Percentiles rank a stretch among this genome's conserved stretches.
Conservation (phyloP, 306 rosid species). For the Phaseolus lunatus region DNA sequence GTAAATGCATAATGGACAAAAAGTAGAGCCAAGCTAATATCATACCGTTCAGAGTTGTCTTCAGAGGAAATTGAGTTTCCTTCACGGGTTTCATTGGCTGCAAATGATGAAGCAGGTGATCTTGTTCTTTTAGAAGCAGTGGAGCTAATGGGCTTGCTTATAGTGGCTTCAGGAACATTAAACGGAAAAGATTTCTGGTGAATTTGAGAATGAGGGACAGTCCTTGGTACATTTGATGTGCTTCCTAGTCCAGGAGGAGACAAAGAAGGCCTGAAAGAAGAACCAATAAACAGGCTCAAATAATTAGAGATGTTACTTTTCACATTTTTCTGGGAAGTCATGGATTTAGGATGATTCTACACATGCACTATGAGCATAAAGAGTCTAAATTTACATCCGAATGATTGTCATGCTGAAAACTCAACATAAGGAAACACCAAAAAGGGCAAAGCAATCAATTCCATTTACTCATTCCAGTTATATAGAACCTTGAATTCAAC, state of each 20-base stretch:
- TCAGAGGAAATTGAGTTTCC: constrained; percentile 55
- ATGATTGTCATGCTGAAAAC: neutral
- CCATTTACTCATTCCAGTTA: constrained; percentile 20
- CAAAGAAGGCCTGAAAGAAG: constrained; percentile 49
- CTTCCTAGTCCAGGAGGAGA: constrained; percentile 48
- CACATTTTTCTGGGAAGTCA: constrained; percentile 9
- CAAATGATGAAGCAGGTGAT: constrained; percentile 66
- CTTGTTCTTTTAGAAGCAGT: constrained; percentile 75
- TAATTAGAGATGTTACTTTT: constrained; percentile 16
- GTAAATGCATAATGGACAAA: constrained; percentile 19
- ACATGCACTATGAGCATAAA: neutral
- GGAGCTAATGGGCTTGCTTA: constrained; percentile 48
- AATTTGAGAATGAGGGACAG: constrained; percentile 41
- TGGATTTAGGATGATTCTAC: neutral
- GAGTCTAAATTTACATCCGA: constrained; percentile 5
- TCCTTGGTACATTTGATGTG: constrained; percentile 41
- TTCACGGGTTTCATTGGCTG: constrained; percentile 56
- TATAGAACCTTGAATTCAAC: constrained; percentile 14
- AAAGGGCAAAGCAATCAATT: constrained; percentile 38
- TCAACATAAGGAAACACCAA: constrained; percentile 4
- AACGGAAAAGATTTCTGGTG: constrained; percentile 32
- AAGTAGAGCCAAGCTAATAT: constrained; percentile 40
- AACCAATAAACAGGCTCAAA: constrained; percentile 43
- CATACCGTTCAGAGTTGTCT: constrained; percentile 81
- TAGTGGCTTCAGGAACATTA: constrained; percentile 39